Conservation (phyloP, 805 yeast genomes). For the Kurtzmaniella fragi region DNA sequence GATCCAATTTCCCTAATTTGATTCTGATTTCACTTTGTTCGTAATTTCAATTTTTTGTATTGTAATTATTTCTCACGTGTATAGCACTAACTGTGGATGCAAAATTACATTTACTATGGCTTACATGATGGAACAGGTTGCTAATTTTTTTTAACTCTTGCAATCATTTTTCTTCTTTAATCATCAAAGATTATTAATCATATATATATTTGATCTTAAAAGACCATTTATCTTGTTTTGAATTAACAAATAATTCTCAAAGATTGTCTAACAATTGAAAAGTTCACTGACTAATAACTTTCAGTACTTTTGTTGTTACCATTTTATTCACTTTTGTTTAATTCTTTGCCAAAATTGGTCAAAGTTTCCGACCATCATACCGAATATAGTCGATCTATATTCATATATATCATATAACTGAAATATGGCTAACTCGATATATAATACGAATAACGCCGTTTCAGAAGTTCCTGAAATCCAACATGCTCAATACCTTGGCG, state of each 20-base stretch:
- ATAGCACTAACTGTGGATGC: conserved; percentile 20
- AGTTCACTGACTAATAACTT: too few species aligned
- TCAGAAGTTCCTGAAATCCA: conserved; percentile 19
- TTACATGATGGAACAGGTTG: not conserved
- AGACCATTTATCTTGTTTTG: not conserved
- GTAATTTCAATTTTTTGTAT: too few species aligned
- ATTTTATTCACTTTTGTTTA: too few species aligned
- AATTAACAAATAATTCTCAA: not conserved
- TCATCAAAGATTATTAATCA: too few species aligned
- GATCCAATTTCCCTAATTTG: too few species aligned
- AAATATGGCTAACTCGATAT: conserved; percentile 2
- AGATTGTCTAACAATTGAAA: too few species aligned
- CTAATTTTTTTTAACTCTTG: not conserved
- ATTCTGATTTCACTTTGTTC: too few species aligned
- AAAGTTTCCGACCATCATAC: not conserved
- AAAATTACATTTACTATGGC: conserved; percentile 6
- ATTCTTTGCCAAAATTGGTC: not conserved
- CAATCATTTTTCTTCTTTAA: conserved; percentile 1
- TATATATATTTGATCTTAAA: conserved; percentile 4
- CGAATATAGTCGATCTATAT: not conserved
- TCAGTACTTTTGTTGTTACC: too few species aligned
- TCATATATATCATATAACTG: not conserved
- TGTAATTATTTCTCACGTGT: too few species aligned
- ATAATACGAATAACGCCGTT: not conserved
- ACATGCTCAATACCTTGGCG: conserved; percentile 7